phyloP scores from a whole-genome alignment of 2,329 filamentous ascomycete species.

The Furcasterigmium furcatum region DNA sequence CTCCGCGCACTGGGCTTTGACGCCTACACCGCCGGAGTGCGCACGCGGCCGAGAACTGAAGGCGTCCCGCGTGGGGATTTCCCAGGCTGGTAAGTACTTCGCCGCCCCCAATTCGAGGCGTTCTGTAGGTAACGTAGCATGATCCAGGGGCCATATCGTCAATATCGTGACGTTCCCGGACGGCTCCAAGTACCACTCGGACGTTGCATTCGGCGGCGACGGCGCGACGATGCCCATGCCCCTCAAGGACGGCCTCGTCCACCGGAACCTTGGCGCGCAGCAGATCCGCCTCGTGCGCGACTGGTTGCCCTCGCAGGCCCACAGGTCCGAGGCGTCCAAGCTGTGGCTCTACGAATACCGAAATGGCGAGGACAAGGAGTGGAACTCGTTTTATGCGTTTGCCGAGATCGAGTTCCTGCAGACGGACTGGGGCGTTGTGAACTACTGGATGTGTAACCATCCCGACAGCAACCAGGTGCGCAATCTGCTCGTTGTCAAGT shows the following conservation, averaged over 20 bases:
- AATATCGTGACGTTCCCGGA: conserved; percentile 54
- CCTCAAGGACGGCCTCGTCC: conserved; percentile 38
- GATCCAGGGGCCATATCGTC: conserved; percentile 50
- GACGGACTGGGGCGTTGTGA: conserved; percentile 59
- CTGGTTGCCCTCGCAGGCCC: conserved; percentile 41
- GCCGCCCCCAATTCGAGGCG: background rate
- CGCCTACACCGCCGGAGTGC: conserved; percentile 53
- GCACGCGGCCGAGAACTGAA: conserved; percentile 36
- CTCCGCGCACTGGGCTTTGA: conserved; percentile 48
- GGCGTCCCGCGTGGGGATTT: conserved; percentile 38
- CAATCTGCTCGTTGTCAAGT: conserved; percentile 49
- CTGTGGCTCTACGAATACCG: conserved; percentile 64
- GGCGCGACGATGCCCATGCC: conserved; percentile 55
- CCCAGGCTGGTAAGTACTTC: conserved; percentile 36
- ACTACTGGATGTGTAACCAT: conserved; percentile 49
- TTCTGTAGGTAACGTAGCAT: conserved; percentile 1
- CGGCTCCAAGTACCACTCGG: conserved; percentile 48
- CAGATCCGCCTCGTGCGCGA: conserved; percentile 51
- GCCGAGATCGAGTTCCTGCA: conserved; percentile 61
- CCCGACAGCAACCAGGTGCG: conserved; percentile 50
- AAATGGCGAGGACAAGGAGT: conserved; percentile 42
- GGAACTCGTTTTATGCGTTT: conserved; percentile 63
- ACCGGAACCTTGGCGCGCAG: conserved; percentile 50
- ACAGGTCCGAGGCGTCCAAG: conserved; percentile 35
- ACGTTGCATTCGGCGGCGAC: conserved; percentile 64